Conservation (phyloP, 352 stramenopile species). For the Plasmopara halstedii region DNA sequence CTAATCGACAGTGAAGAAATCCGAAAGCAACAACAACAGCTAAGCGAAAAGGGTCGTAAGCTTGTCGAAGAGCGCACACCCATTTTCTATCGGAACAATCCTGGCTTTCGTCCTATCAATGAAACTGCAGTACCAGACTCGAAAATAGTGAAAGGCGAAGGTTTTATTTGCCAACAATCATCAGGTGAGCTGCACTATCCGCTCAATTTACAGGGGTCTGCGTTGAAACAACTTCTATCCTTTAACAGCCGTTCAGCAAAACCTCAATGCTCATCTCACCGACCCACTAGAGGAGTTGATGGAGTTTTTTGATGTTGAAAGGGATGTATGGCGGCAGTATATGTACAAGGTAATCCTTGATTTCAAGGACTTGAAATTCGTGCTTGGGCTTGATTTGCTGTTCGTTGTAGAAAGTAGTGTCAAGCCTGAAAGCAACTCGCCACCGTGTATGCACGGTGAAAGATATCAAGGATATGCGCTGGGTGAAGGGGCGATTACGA, state of each 20-base stretch:
- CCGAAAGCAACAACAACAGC: conserved; percentile 30
- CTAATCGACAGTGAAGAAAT: conserved; percentile 30
- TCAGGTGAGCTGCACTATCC: conserved; percentile 29
- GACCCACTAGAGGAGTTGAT: conserved; percentile 72
- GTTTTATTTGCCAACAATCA: conserved; percentile 66
- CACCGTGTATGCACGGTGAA: conserved; percentile 46
- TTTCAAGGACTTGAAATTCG: neutral
- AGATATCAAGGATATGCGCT: conserved; percentile 55
- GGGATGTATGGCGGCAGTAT: conserved; percentile 70
- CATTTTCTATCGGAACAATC: conserved; percentile 76
- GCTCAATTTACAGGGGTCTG: neutral
- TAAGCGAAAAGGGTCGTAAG: conserved; percentile 42
- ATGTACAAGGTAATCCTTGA: conserved; percentile 64
- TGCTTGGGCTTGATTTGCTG: neutral
- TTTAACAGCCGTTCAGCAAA: conserved; percentile 48
- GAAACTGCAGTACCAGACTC: conserved; percentile 17
- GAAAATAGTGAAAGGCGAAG: conserved; percentile 39
- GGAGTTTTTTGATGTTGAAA: conserved; percentile 70
- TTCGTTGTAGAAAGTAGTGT: conserved; percentile 49
- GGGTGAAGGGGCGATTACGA: conserved; percentile 57
- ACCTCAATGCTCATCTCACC: conserved; percentile 72
- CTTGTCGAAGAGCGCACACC: conserved; percentile 47
- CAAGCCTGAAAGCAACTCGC: conserved; percentile 61
- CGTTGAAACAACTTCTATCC: conserved; percentile 1
- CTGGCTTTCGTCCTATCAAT: conserved; percentile 41